phyloP scores from a whole-genome alignment of 2,329 filamentous ascomycete species.

The Monosporascus sp. region DNA sequence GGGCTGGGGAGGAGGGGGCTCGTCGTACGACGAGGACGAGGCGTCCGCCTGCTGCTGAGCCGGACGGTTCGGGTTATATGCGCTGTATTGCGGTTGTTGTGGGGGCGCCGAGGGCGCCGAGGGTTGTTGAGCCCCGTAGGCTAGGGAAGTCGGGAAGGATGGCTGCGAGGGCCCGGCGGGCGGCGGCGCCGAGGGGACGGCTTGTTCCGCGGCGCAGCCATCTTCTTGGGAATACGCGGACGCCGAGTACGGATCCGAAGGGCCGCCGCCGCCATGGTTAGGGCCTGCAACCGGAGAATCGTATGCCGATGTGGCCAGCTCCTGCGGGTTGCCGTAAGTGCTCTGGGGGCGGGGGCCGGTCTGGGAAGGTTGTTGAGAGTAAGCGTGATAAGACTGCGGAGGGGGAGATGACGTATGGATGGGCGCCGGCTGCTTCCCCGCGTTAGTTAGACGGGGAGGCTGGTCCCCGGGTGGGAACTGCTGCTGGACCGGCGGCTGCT shows the following conservation, averaged over 20 bases:
- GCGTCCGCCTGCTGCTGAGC: slow-evolving; percentile 26
- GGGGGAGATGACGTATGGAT: slow-evolving; percentile 48
- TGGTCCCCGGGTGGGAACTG: slow-evolving; percentile 49
- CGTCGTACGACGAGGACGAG: slow-evolving; percentile 15
- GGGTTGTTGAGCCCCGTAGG: slow-evolving; percentile 14
- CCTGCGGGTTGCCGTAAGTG: slow-evolving; percentile 67
- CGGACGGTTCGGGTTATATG: slow-evolving; percentile 21
- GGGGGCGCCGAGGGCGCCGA: slow-evolving; percentile 16
- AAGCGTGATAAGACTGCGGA: slow-evolving; percentile 44
- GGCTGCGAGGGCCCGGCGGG: slow-evolving; percentile 17
- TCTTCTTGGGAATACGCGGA: slow-evolving; percentile 47
- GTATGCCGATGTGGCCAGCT: slow-evolving; percentile 71
- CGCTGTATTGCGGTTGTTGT: slow-evolving; percentile 32
- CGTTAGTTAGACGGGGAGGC: slow-evolving; percentile 42
- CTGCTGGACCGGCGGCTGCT: slow-evolving; percentile 30
- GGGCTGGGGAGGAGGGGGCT: slow-evolving; percentile 26
- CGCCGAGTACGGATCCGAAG: slow-evolving; percentile 38
- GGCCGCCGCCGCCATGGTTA: slow-evolving; percentile 30
- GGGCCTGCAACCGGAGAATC: slow-evolving; percentile 63
- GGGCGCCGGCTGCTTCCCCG: slow-evolving; percentile 43
- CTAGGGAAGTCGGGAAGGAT: slow-evolving; percentile 19
- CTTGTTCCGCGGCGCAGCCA: slow-evolving; percentile 24
- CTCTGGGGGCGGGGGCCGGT: slow-evolving; percentile 55
- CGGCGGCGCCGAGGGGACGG: slow-evolving; percentile 23
- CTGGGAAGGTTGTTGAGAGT: slow-evolving; percentile 37